These are phyloP conservation scores for Ophiognomonia clavigignenti-juglandacearum DNA, from an alignment of 2,329 filamentous ascomycete genomes.

Conservation along the genomic window DNA sequence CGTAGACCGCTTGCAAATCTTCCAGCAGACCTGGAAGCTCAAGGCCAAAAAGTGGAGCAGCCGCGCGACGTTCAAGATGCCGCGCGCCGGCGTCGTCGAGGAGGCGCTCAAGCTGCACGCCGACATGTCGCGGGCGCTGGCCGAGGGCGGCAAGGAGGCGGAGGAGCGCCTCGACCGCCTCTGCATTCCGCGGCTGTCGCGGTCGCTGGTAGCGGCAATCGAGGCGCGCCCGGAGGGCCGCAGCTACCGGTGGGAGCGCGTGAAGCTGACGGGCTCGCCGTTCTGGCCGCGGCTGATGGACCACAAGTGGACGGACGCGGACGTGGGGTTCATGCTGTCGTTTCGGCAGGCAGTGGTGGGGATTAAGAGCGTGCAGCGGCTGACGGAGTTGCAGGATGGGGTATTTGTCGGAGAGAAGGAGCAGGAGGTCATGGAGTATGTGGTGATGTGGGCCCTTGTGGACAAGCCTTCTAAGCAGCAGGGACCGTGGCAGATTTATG, in stretches of 20 bases:
- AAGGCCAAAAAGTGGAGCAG: no score
- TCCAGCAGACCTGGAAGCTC: no score
- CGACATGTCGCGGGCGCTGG: constrained; percentile 57
- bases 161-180: constrained; percentile 42
- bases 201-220: constrained; percentile 49
- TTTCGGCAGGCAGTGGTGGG: constrained; percentile 58
- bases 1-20: no score
- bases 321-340: constrained; percentile 25
- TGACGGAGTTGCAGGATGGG: constrained; percentile 36
- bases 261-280: constrained; percentile 39
- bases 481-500: constrained; percentile 60
- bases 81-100: constrained; percentile 41
- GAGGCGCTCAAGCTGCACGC: constrained; percentile 56
- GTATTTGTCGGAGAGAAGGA: constrained; percentile 40
- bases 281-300: constrained; percentile 48
- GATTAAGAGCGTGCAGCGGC: constrained; percentile 52
- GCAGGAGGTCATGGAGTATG: constrained; percentile 56
- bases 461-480: constrained; percentile 41
- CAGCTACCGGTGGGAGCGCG: constrained; percentile 48
- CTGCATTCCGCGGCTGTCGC: constrained; percentile 48
- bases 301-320: constrained; percentile 34
- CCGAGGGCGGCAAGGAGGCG: constrained; percentile 42
- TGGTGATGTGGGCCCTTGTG: constrained; percentile 52
- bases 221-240: constrained; percentile 42
- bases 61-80: no score